phyloP scores from a whole-genome alignment of 805 yeast species.

The Vanderwaltozyma polyspora region DNA sequence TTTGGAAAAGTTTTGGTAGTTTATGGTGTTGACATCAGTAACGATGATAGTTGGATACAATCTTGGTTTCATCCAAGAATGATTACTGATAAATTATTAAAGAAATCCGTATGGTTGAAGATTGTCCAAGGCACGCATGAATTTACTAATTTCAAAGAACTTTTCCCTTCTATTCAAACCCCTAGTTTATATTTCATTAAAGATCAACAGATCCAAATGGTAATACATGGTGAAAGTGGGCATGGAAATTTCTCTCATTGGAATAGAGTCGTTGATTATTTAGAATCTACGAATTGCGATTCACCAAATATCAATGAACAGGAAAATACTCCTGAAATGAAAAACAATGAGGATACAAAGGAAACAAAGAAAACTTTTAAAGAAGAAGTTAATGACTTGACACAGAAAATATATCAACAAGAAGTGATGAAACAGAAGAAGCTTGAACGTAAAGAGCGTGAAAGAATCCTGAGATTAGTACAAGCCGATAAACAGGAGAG shows the following conservation, averaged over 20 bases:
- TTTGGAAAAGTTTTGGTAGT: slow-evolving; percentile 32
- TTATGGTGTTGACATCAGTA: slow-evolving; percentile 20
- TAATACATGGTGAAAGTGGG: slow-evolving; percentile 3
- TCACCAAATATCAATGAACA: not conserved
- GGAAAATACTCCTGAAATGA: not conserved
- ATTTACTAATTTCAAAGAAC: slow-evolving; percentile 38
- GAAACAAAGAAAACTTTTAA: slow-evolving; percentile 11
- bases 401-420: slow-evolving; percentile 23
- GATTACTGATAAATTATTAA: not conserved
- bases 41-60: slow-evolving; percentile 21
- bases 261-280: slow-evolving; percentile 3
- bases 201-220: slow-evolving; percentile 30
- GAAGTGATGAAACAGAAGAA: slow-evolving; percentile 18
- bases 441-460: slow-evolving; percentile 39
- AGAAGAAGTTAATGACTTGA: slow-evolving; percentile 18
- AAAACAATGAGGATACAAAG: not conserved
- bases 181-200: slow-evolving; percentile 52
- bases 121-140: slow-evolving; percentile 33
- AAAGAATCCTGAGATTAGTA: slow-evolving; percentile 42
- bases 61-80: slow-evolving; percentile 9
- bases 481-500: slow-evolving; percentile 14
- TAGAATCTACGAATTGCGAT: not conserved
- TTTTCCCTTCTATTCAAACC: slow-evolving; percentile 39
- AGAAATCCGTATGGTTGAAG: slow-evolving; percentile 29
- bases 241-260: slow-evolving; percentile 4